Base-by-base conservation (phyloP, 768 basidiomycete genomes). In the Wakefieldia striispora region DNA sequence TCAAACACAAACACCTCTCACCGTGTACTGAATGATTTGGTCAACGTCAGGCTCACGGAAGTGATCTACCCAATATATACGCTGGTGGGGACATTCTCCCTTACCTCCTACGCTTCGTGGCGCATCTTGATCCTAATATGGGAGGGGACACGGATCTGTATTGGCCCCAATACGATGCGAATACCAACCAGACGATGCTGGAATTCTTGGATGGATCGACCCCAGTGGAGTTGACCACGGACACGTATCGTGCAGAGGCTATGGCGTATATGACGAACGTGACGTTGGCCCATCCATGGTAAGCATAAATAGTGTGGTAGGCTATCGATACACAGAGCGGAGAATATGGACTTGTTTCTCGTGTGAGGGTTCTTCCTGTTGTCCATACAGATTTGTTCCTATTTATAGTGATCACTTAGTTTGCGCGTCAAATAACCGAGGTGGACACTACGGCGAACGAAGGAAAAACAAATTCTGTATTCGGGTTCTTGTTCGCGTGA, bases 81-180 rank as follows among this genome's bases (percentile, higher is more conserved):
- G 66, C 63, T 1, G 70, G 63, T 2, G 68, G 69, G 21, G 75
- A 78, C 49, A 62, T 79, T 57, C 59, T 73, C 4, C 56, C 79
- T 73, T 60, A 63, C 38, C 51, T 63, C 29, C 45, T 63, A 31
- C 56, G 61, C n/a, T 60, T 60, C 34, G 49, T 52, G 8, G 8
- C 53, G 26, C 50, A 63, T 39, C 61, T 63, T 10, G 49, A 60
- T 48, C 80, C 80, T 2, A 82, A 82, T 54, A 42, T 54, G 0
- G 67, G 60, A 3, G 23, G 51, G 2, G 61, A 59, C 4, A 10
- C 21, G 0, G 70, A 69, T 20, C 45, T 72, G 21, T 56, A 59
- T 14, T 81, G 78, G 79, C 77, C 79, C 0, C 65, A 67, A 43
- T 80, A 78, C 40, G 68, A 48, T n/a, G 23, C 64, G 7, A 55